Evolutionary conservation across 768 basidiomycete species (phyloP), one percentile per base, ranked within the genome.

Genomic region (Cyathus striatus): DNA sequence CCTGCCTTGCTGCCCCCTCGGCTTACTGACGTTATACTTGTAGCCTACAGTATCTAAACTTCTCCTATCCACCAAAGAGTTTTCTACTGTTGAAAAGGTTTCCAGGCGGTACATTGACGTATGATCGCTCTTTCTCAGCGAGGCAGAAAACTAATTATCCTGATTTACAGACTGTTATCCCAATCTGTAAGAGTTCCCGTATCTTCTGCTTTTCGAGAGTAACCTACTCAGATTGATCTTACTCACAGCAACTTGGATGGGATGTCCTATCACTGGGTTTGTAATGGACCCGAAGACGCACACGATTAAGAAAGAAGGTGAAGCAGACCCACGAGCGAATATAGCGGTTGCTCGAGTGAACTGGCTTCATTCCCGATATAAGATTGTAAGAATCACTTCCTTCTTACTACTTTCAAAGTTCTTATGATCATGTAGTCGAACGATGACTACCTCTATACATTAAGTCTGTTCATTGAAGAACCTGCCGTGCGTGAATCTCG

Each of bases 51-150:
- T 75, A 14, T 75, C 75, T 2, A 59, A 63, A 34, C 49, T 77
- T 14, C 58, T 78, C 3, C 45, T 51, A 1, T 50, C 60, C 16
- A 76, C 76, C 3, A 65, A 62, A 41, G 58, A 76, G 48, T 49
- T 76, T 16, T 55, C 54, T 21, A 58, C 62, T 4, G 50, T 51
- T 21, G 60, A 64, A 12, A 62, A 53, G 5, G 57, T 73, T 6
- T 60, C 72, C 1, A 69, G 57, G 44, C 62, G 76, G 5, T 75
- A 73, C 51, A 63, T 69, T 1, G 76, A 78, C 51, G 76, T 78
- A 43, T n/a, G 73, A 63, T 7, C 22, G 21, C 17, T 32, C 6
- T 35, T 10, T 43, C 35, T 6, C 24, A 6, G 16, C 6, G 14
- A 13, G 24, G n/a, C 6, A 26, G 10, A 17, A 20, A 40, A 23